Base-by-base conservation (phyloP, 1,139 yeast genomes). In the Suhomyces kunorum region DNA sequence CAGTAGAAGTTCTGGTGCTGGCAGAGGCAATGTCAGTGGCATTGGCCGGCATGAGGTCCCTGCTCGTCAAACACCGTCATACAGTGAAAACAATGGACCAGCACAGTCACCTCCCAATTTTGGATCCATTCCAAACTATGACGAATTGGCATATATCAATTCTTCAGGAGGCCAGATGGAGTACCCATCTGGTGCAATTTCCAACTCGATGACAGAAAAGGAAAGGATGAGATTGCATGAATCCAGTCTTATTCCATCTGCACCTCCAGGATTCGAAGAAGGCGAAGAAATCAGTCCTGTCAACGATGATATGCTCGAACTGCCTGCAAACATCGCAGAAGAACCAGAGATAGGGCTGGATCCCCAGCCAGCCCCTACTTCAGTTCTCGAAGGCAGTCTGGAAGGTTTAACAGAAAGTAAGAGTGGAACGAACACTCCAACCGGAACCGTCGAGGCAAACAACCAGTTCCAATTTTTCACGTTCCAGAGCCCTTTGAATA, bases 161-260 rank as follows among this genome's bases (percentile, higher is more conserved):
- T 13, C 19, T 4, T 27, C 40, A 4, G 40, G 35, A n/a, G 22
- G 29, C 6, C 28, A 23, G n/a, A 6, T 18, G 11, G 64, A 2
- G 43, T 40, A 8, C 49, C 35, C 28, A 19, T 49, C 29, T 45
- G 26, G 11, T 42, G 20, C 52, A 53, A 19, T 68, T 30, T 51
- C 72, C 1, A 29, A 12, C 14, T 13, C 32, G 4, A 29, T 29
- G 24, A 12, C 32, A 11, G 88, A 82, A 43, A 82, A 83, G 55
- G 83, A 81, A 45, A 55, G 71, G 18, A 59, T 81, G 53, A 65
- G 74, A 43, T 64, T 71, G 13, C 71, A 71, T 43, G 88, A 81
- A 53, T 70, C 72, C 24, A 72, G 83, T 11, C 63, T 83, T 29
- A 54, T 81, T 26, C 88, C 89, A 0, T 80, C 87, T 0, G 81